Conservation (phyloP, 1,139 yeast genomes). For the Protomyces inundatus region DNA sequence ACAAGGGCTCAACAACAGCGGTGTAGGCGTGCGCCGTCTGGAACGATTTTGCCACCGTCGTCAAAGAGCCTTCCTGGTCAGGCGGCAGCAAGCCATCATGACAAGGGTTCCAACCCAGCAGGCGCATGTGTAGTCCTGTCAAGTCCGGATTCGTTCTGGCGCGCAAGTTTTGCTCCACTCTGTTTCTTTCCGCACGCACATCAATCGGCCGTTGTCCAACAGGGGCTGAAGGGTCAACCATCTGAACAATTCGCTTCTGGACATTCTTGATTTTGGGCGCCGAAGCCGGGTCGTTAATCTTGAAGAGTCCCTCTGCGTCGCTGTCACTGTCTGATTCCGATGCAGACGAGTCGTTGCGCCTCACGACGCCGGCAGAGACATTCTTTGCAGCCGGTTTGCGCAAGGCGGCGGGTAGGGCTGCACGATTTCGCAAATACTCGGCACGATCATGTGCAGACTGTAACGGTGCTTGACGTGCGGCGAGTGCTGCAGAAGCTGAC, state of each 20-base stretch:
- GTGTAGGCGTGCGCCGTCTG: conserved; percentile 58
- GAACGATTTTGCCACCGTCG: conserved; percentile 48
- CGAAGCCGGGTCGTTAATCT: conserved; percentile 6
- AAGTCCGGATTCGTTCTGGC: conserved; percentile 70
- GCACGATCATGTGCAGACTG: conserved; percentile 17
- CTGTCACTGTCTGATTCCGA: conserved; percentile 28
- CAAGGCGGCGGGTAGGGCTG: conserved; percentile 15
- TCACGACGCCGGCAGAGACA: conserved; percentile 17
- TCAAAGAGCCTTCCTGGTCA: conserved; percentile 41
- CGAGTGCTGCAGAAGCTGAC: not conserved
- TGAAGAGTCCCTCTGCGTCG: conserved; percentile 35
- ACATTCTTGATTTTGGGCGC: conserved; percentile 17
- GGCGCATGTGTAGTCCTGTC: conserved; percentile 63
- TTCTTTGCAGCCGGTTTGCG: conserved; percentile 18
- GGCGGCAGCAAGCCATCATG: conserved; percentile 56
- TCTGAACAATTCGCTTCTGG: conserved; percentile 19
- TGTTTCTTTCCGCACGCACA: conserved; percentile 44
- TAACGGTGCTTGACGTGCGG: not conserved
- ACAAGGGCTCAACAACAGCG: conserved; percentile 65
- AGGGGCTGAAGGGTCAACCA: conserved; percentile 11
- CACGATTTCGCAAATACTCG: conserved; percentile 7
- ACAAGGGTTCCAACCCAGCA: conserved; percentile 74
- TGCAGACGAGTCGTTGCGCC: conserved; percentile 21
- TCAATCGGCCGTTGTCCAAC: conserved; percentile 22
- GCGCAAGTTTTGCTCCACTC: conserved; percentile 74